phyloP scores from a whole-genome alignment of 768 basidiomycete genomes.

The Boletus rufocinnamomeus region DNA sequence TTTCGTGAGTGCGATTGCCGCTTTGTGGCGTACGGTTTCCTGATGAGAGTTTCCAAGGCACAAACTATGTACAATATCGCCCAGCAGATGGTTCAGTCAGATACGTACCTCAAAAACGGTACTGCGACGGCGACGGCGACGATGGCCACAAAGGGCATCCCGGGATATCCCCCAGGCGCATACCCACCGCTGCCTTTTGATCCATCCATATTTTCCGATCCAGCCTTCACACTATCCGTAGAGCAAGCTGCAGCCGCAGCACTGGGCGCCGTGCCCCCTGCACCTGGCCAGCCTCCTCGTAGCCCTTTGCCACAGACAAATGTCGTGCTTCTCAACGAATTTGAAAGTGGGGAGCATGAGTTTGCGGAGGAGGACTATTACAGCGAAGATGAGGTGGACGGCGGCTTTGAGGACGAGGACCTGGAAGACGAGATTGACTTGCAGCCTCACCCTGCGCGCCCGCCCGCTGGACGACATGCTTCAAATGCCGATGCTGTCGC shows the following conservation, averaged over 20 bases:
- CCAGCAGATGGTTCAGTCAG: conserved; percentile 61
- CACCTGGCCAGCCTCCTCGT: conserved; percentile 36
- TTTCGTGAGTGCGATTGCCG: conserved; percentile 53
- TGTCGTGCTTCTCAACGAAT: conserved; percentile 43
- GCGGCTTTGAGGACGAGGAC: conserved; percentile 43
- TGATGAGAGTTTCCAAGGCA: conserved; percentile 45
- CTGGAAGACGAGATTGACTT: conserved; percentile 35
- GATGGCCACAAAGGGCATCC: conserved; percentile 37
- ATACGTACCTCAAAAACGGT: conserved; percentile 39
- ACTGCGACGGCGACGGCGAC: conserved; percentile 33
- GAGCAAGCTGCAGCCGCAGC: conserved; percentile 48
- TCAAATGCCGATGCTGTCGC: conserved; percentile 34
- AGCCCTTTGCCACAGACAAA: conserved; percentile 35
- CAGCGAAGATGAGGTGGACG: conserved; percentile 50
- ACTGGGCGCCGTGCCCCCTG: conserved; percentile 31
- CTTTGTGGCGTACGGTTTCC: conserved; percentile 22
- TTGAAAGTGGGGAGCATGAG: conserved; percentile 38
- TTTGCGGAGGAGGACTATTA: conserved; percentile 46
- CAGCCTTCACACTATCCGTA: conserved; percentile 52
- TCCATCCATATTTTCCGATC: conserved; percentile 54
- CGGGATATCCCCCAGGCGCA: conserved; percentile 44
- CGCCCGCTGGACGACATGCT: conserved; percentile 18
- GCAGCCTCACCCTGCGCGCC: conserved; percentile 26
- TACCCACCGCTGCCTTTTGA: conserved; percentile 49
- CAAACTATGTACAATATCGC: conserved; percentile 69